A percentile compares a stretch with the other conserved stretches of the same genome.
phyloP scores from a whole-genome alignment of 2,329 filamentous ascomycete species.

The Simplicillium sp. region DNA sequence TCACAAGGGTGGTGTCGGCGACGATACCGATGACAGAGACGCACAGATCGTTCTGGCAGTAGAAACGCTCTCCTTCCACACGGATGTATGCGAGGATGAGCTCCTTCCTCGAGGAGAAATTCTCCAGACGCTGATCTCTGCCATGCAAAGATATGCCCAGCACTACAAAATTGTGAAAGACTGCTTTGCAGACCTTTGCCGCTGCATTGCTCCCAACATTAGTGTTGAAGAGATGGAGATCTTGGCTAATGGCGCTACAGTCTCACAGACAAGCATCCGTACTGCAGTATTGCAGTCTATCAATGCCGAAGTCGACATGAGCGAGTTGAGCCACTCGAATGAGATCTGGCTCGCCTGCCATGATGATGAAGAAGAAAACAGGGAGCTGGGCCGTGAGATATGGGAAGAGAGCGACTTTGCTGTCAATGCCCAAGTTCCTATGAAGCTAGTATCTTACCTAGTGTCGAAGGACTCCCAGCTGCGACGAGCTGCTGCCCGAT shows the following conservation, averaged over 20 bases:
- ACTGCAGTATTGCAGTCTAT: conserved; percentile 83
- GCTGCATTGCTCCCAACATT: conserved; percentile 78
- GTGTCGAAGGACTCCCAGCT: conserved; percentile 73
- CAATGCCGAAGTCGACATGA: conserved; percentile 84
- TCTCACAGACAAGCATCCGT: conserved; percentile 70
- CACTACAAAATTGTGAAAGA: conserved; percentile 96
- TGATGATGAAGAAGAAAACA: conserved; percentile 82
- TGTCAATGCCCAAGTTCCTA: conserved; percentile 54
- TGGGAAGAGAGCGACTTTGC: conserved; percentile 90
- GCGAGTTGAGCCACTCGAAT: conserved; percentile 74
- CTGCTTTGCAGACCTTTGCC: conserved; percentile 76
- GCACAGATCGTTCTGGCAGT: conserved; percentile 83
- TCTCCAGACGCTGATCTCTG: conserved; percentile 59
- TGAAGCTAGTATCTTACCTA: conserved; percentile 67
- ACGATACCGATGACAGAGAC: conserved; percentile 68
- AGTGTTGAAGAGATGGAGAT: conserved; percentile 60
- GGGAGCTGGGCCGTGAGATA: conserved; percentile 72
- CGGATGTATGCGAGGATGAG: conserved; percentile 64
- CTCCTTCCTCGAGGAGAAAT: conserved; percentile 69
- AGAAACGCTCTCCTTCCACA: conserved; percentile 85
- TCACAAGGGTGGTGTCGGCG: conserved; percentile 67
- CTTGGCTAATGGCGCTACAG: conserved; percentile 70
- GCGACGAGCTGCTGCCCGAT: conserved; percentile 71
- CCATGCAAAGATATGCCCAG: conserved; percentile 83
- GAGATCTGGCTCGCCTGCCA: conserved; percentile 93